These are phyloP conservation scores for Cercospora canescens DNA, from an alignment of 2,329 filamentous ascomycete species.

Conservation along the genomic window DNA sequence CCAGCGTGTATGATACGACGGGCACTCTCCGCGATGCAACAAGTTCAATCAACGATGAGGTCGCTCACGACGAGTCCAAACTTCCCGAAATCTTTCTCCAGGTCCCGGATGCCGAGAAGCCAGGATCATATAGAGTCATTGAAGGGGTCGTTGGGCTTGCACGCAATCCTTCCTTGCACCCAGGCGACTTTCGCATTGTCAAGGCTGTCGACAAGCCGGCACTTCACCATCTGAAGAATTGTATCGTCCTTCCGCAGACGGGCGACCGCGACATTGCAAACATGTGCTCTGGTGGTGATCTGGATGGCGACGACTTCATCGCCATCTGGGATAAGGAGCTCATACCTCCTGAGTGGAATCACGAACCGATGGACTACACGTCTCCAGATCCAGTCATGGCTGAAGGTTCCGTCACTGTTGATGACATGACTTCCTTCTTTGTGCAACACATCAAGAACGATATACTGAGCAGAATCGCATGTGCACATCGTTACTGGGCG, in stretches of 20 bases:
- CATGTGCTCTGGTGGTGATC: conserved; percentile 94
- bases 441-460: conserved; percentile 93
- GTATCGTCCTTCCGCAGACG: conserved; percentile 81
- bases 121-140: conserved; percentile 63
- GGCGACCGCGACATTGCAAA: conserved; percentile 84
- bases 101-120: conserved; percentile 55
- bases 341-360: conserved; percentile 69
- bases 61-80: conserved; percentile 32
- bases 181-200: conserved; percentile 87
- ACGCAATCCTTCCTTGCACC: conserved; percentile 90
- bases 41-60: too few species aligned
- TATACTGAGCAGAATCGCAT: conserved; percentile 74
- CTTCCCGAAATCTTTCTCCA: conserved; percentile 91
- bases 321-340: conserved; percentile 85
- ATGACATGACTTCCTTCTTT: conserved; percentile 82
- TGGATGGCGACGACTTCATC: conserved; percentile 95
- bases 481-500: conserved; percentile 75
- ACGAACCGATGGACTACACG: conserved; percentile 74
- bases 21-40: too few species aligned
- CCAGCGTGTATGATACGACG: conserved; percentile 21
- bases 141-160: conserved; percentile 79
- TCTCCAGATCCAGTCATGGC: conserved; percentile 58
- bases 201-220: conserved; percentile 72
- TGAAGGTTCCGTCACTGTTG: conserved; percentile 64
- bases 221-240: conserved; percentile 77